Percentiles rank a stretch among this genome's conserved stretches.
These are phyloP conservation scores for Pascua sp. DNA, from an alignment of 1,284 basidiomycete species.

Conservation along the genomic window DNA sequence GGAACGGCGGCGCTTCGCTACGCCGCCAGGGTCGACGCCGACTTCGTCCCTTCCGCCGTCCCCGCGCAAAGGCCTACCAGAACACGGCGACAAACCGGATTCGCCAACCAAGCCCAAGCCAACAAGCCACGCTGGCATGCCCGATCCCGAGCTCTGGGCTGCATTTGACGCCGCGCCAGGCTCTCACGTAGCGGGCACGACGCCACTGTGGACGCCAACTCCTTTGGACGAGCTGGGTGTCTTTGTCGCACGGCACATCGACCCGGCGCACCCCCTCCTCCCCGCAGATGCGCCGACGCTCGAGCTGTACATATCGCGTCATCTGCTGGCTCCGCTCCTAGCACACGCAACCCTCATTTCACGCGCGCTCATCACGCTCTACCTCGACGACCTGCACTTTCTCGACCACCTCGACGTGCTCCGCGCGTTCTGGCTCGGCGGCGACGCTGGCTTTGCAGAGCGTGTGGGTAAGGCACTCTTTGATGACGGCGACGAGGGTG, in stretches of 20 bases:
- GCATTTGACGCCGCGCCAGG: conserved; percentile 28
- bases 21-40: neutral
- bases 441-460: conserved; percentile 37
- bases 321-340: conserved; percentile 38
- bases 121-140: neutral
- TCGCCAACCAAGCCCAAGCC: neutral
- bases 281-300: conserved; percentile 32
- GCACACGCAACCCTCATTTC: conserved; percentile 36
- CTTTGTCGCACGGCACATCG: conserved; percentile 29
- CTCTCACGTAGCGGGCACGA: conserved; percentile 17
- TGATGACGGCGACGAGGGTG: conserved; percentile 33
- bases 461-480: conserved; percentile 38
- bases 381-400: conserved; percentile 39
- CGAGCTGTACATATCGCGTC: conserved; percentile 31
- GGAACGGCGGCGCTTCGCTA: neutral
- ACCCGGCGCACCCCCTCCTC: conserved; percentile 24
- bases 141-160: conserved; percentile 20
- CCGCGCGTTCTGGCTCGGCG: conserved; percentile 39
- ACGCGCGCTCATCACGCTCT: conserved; percentile 38
- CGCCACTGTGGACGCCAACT: conserved; percentile 27
- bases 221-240: conserved; percentile 27
- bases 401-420: conserved; percentile 45
- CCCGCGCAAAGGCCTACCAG: neutral
- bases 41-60: neutral
- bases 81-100: neutral